These are phyloP conservation scores for Boletus rubroflammeus DNA, from an alignment of 768 basidiomycete species.

Conservation along the genomic window DNA sequence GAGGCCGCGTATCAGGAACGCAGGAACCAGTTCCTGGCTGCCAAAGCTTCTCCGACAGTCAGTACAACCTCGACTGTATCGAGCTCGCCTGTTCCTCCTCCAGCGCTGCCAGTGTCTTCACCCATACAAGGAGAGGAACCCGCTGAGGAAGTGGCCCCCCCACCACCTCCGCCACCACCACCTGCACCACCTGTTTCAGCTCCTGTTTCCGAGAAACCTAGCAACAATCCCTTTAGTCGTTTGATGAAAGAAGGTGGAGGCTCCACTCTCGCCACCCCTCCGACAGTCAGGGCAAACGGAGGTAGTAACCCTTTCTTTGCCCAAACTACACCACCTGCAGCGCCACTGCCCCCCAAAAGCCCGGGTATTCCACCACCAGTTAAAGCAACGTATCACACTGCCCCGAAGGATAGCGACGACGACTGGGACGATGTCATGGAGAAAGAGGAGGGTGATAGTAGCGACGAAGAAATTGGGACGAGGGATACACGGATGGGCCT, in stretches of 20 bases:
- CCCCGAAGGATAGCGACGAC: constrained; percentile 57
- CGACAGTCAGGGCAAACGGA: constrained; percentile 36
- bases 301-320: constrained; percentile 73
- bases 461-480: constrained; percentile 74
- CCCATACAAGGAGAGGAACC: constrained; percentile 10
- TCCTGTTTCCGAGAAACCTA: constrained; percentile 44
- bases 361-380: constrained; percentile 41
- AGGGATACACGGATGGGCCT: constrained; percentile 65
- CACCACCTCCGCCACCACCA: constrained; percentile 30
- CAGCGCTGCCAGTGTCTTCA: constrained; percentile 31
- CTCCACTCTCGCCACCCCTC: constrained; percentile 21
- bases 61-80: constrained; percentile 22
- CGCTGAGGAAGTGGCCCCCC: constrained; percentile 26
- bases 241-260: constrained; percentile 49
- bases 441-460: constrained; percentile 64
- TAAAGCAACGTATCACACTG: constrained; percentile 60
- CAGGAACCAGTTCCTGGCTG: constrained; percentile 34
- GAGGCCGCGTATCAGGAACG: constrained; percentile 40
- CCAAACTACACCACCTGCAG: constrained; percentile 39
- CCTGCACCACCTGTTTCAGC: constrained; percentile 27
- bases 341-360: constrained; percentile 36
- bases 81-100: constrained; percentile 36
- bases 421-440: constrained; percentile 88
- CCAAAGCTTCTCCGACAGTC: constrained; percentile 35
- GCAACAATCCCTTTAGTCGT: constrained; percentile 79